Conservation (phyloP, 768 basidiomycete genomes). For the Thelephora ganbajun region DNA sequence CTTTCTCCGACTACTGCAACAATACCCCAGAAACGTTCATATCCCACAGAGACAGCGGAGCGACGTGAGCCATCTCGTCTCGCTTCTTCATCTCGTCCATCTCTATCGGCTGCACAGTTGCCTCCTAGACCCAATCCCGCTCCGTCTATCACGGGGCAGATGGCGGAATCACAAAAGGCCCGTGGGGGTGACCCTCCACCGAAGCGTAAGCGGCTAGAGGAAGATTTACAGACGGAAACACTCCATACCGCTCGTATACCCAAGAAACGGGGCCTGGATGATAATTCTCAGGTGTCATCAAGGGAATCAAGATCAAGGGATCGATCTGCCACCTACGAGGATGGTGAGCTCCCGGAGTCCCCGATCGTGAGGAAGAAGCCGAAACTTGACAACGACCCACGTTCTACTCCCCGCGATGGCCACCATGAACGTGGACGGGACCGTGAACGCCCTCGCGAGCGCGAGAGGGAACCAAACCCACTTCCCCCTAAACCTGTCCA, state of each 20-base stretch:
- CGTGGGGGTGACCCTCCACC: not conserved
- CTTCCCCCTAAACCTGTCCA: too few relatives aligned
- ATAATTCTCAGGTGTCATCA: too few relatives aligned
- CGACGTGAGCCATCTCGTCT: constrained; percentile 15
- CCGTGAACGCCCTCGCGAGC: constrained; percentile 10
- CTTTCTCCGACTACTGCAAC: constrained; percentile 6
- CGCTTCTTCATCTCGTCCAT: constrained; percentile 21
- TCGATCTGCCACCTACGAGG: constrained; percentile 6
- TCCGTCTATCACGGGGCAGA: not conserved
- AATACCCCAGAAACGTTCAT: constrained; percentile 13
- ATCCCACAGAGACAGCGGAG: constrained; percentile 16
- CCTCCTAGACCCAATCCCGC: constrained; percentile 1
- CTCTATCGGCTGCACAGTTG: constrained; percentile 15
- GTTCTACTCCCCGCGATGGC: not conserved
- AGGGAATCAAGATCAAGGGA: constrained; percentile 8
- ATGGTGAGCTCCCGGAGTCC: constrained; percentile 4
- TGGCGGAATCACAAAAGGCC: not conserved
- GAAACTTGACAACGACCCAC: constrained; percentile 23
- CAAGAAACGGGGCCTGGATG: constrained; percentile 10
- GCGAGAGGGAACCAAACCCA: constrained; percentile 1
- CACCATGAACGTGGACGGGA: not conserved
- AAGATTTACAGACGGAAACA: not conserved
- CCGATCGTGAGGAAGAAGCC: constrained; percentile 24
- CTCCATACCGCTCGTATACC: not conserved
- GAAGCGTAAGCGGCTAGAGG: not conserved